phyloP scores from a whole-genome alignment of 495 filamentous ascomycete species.

The Podospora fimiseda region DNA sequence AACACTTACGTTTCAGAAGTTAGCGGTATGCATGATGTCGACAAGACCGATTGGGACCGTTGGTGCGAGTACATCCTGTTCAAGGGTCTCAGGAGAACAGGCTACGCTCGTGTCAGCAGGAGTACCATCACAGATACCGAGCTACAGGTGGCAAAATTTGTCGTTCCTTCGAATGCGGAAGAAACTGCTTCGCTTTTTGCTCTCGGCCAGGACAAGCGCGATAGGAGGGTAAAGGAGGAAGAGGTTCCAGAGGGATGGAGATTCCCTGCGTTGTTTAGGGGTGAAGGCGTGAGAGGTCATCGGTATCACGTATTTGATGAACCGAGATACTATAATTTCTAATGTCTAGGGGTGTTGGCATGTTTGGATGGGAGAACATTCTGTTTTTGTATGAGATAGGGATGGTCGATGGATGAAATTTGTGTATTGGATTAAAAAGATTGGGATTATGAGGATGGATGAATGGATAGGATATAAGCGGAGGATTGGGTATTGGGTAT shows the following conservation, averaged over 20 bases:
- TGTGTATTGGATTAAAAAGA: neutral
- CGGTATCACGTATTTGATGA: slow-evolving; percentile 94
- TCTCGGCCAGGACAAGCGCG: slow-evolving; percentile 22
- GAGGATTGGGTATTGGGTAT: neutral
- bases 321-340: slow-evolving; percentile 62
- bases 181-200: slow-evolving; percentile 45
- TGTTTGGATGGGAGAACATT: no score
- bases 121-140: slow-evolving; percentile 96
- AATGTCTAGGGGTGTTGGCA: no score
- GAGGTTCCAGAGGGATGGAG: slow-evolving; percentile 68
- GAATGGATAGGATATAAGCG: neutral
- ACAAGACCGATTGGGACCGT: slow-evolving; percentile 87
- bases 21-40: slow-evolving; percentile 93
- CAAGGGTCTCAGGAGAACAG: slow-evolving; percentile 78
- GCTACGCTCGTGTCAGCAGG: slow-evolving; percentile 84
- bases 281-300: slow-evolving; percentile 82
- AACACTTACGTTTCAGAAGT: slow-evolving; percentile 86
- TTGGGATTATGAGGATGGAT: neutral
- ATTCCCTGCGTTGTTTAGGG: slow-evolving; percentile 85
- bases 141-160: slow-evolving; percentile 94
- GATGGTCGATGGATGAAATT: neutral
- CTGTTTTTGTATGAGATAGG: neutral
- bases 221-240: slow-evolving; percentile 48
- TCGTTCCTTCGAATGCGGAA: slow-evolving; percentile 64
- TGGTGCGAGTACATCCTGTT: slow-evolving; percentile 99